Base-by-base conservation (phyloP, 2,329 filamentous ascomycete genomes). In the Talaromyces albobiverticillius region DNA sequence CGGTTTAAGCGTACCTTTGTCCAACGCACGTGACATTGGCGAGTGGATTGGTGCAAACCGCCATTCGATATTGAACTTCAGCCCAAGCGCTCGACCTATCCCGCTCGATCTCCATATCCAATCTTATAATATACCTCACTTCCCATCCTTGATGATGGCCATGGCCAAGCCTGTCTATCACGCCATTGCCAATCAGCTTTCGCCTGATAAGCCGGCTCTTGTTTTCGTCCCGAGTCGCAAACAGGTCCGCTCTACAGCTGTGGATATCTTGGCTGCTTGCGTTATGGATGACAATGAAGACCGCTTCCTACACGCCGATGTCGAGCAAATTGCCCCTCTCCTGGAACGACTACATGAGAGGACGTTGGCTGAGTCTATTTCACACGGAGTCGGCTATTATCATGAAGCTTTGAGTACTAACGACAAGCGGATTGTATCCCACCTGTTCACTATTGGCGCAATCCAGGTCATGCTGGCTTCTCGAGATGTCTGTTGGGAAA, bases 61-160 rank as follows among this genome's bases (percentile, higher is more conserved):
- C 77, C 94, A 99, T 69, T 95, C 94, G 46, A 96, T 96, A 60
- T 99, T 93, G 80, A 99, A 99, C 76, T 99, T 99, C 77, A 96
- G 90, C 64, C 94, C 94, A 2, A 88, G 93, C 65, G 86, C 93
- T 57, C 87, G 95, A 54, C 88, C 91, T 1, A 85, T 96, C 16
- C 92, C 93, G 20, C 77, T 99, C 29, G 93, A 97, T 70, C 82
- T 99, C 54, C 91, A 96, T 68, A 88, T 99, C 46, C 94, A 99
- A 72, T 93, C 92, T 1, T 99, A 94, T 75, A 89, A 87, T 25
- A 95, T 96, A 57, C 91, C 95, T 45, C 95, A 99, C 68, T 96
- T 96, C 76, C 95, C 94, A 3, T 97, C 94, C 10, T 81, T 99
- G 38, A 99, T 99, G 94, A 82, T 99, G 62, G 92, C 94, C 13